A percentile compares a stretch with the other conserved stretches of the same genome.
Conservation (phyloP, 2,329 filamentous ascomycete genomes). For the Metarhizium rileyi region DNA sequence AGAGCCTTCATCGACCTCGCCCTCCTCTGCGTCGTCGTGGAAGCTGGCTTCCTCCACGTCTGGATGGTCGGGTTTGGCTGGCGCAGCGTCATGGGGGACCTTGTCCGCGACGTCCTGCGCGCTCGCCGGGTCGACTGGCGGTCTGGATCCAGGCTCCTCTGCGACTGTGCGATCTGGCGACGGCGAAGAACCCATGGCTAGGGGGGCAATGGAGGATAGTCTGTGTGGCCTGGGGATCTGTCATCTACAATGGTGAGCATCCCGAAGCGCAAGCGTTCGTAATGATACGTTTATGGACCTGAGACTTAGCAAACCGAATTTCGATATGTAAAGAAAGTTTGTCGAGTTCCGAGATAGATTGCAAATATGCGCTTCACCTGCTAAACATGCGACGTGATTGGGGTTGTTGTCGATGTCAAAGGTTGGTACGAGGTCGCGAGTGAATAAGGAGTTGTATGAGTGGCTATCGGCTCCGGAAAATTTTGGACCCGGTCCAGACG, state of each 20-base stretch:
- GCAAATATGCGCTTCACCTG: neutral
- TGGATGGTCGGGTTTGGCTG: neutral
- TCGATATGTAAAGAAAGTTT: neutral
- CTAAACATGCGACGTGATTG: neutral
- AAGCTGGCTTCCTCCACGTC: neutral
- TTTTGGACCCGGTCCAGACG: neutral
- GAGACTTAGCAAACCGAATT: constrained; percentile 17
- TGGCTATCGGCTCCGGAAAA: neutral
- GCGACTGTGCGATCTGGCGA: constrained; percentile 8
- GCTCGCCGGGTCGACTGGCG: constrained; percentile 8
- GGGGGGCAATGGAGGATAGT: neutral
- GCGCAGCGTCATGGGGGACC: constrained; percentile 5
- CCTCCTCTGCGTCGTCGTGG: constrained; percentile 3
- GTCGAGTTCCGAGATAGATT: neutral
- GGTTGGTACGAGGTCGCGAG: neutral
- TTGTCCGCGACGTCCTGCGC: constrained; percentile 10
- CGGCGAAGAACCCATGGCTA: constrained; percentile 6
- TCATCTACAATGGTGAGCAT: constrained; percentile 30
- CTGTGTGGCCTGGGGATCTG: constrained; percentile 11
- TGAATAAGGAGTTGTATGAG: neutral
- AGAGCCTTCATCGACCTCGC: constrained; percentile 2
- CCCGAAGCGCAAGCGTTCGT: constrained; percentile 21
- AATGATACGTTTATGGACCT: constrained; percentile 31
- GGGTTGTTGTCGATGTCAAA: too few species aligned
- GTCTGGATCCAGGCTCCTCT: constrained; percentile 10